phyloP scores from a whole-genome alignment of 805 yeast genomes.

The Wilhelminamyces savonicus region DNA sequence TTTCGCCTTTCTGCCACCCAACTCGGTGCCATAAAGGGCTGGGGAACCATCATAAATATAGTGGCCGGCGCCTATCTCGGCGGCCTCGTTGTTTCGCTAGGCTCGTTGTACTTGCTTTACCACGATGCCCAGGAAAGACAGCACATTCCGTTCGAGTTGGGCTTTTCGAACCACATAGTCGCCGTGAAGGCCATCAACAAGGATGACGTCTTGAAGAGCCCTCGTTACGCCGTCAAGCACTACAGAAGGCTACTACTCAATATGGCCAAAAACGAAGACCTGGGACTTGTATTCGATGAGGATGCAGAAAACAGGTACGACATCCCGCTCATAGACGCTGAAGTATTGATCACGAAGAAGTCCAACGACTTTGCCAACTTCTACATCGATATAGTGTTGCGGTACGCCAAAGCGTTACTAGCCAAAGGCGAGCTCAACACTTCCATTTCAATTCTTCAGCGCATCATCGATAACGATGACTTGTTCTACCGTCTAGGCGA shows the following conservation, averaged over 20 bases:
- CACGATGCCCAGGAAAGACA: conserved; percentile 34
- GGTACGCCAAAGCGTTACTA: conserved; percentile 34
- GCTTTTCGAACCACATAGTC: conserved; percentile 24
- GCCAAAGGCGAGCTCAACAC: conserved; percentile 33
- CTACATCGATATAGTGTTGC: conserved; percentile 35
- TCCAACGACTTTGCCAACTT: conserved; percentile 32
- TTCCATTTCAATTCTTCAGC: conserved; percentile 20
- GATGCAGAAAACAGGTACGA: conserved; percentile 19
- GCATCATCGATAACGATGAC: conserved; percentile 28
- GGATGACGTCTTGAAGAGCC: conserved; percentile 36
- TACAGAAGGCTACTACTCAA: conserved; percentile 32
- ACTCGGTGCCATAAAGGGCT: conserved; percentile 14
- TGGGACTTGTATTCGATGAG: conserved; percentile 21
- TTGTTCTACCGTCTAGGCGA: conserved; percentile 33
- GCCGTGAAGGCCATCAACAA: conserved; percentile 38
- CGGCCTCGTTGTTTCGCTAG: conserved; percentile 31
- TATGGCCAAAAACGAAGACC: conserved; percentile 21
- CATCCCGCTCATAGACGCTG: conserved; percentile 28
- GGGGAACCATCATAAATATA: conserved; percentile 28
- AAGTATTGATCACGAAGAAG: conserved; percentile 20
- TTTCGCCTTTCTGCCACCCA: conserved; percentile 13
- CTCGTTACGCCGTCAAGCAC: conserved; percentile 38
- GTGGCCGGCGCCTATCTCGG: conserved; percentile 40
- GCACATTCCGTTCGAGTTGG: conserved; percentile 33
- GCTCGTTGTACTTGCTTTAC: conserved; percentile 33